Conservation (phyloP, 2,329 filamentous ascomycete genomes). For the Verticillium tricorpus region DNA sequence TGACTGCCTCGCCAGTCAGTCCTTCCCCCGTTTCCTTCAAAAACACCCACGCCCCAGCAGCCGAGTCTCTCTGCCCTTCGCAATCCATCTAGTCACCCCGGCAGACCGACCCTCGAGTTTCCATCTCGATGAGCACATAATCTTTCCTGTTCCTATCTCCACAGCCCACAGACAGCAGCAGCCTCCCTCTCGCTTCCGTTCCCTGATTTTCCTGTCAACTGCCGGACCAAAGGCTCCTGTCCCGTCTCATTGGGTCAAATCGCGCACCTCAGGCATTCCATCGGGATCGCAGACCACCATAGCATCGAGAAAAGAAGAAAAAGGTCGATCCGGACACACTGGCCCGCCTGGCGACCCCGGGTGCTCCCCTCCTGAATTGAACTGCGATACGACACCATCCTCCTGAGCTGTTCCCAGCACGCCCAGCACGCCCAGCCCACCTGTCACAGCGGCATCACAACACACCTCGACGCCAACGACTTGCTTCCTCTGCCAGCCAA, state of each 20-base stretch:
- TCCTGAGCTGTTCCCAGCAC: too few relatives aligned
- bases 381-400: neutral
- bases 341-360: neutral
- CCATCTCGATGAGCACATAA: neutral
- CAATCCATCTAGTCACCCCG: too few relatives aligned
- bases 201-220: neutral
- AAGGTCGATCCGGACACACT: neutral
- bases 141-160: neutral
- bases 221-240: slow-evolving; percentile 1
- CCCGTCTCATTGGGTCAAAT: neutral
- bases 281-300: neutral
- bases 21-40: too few relatives aligned
- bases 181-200: neutral
- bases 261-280: neutral
- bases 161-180: neutral
- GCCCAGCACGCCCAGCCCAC: too few relatives aligned
- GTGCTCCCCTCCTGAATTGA: neutral
- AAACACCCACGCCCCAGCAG: too few relatives aligned
- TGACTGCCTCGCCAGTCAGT: too few relatives aligned
- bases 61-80: too few relatives aligned
- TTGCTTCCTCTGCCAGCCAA: neutral
- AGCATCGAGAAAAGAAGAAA: neutral
- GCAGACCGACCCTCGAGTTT: too few relatives aligned
- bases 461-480: neutral
- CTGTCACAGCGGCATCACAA: neutral